Conservation (phyloP, 208 protist genomes). For the Spongospora subterranea region DNA sequence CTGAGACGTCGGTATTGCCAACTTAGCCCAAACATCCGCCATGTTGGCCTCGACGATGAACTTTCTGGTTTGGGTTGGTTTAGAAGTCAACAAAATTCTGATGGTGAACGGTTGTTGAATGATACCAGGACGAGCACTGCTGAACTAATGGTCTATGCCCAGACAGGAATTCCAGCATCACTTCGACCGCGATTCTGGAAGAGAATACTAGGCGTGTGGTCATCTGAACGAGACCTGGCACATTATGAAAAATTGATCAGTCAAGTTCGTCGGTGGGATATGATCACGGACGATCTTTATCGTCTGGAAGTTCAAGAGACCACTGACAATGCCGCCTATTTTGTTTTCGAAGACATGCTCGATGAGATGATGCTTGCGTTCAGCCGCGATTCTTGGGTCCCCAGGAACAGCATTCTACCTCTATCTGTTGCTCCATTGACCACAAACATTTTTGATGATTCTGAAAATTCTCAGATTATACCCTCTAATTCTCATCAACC, state of each 20-base stretch:
- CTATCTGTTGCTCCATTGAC: neutral
- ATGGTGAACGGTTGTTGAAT: conserved; percentile 46
- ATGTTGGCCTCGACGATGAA: conserved; percentile 60
- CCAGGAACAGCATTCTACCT: conserved; percentile 15
- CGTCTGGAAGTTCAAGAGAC: conserved; percentile 65
- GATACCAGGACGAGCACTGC: neutral
- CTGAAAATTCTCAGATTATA: neutral
- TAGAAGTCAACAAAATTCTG: neutral
- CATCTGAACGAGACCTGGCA: conserved; percentile 34
- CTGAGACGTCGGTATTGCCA: conserved; percentile 42
- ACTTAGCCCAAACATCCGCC: conserved; percentile 55
- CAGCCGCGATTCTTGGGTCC: conserved; percentile 24
- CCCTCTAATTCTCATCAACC: neutral
- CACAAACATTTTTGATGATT: neutral
- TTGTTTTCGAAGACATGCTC: conserved; percentile 61
- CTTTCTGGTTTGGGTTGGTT: conserved; percentile 60
- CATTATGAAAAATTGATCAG: conserved; percentile 52
- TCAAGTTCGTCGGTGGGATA: conserved; percentile 53
- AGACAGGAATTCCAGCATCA: conserved; percentile 56
- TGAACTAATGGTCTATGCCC: neutral
- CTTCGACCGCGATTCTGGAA: conserved; percentile 57
- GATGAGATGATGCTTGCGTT: conserved; percentile 60
- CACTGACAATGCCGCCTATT: conserved; percentile 62
- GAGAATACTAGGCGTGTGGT: conserved; percentile 25
- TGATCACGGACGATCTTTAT: conserved; percentile 61